phyloP scores from a whole-genome alignment of 768 basidiomycete species.

The Kwoniella shandongensis region DNA sequence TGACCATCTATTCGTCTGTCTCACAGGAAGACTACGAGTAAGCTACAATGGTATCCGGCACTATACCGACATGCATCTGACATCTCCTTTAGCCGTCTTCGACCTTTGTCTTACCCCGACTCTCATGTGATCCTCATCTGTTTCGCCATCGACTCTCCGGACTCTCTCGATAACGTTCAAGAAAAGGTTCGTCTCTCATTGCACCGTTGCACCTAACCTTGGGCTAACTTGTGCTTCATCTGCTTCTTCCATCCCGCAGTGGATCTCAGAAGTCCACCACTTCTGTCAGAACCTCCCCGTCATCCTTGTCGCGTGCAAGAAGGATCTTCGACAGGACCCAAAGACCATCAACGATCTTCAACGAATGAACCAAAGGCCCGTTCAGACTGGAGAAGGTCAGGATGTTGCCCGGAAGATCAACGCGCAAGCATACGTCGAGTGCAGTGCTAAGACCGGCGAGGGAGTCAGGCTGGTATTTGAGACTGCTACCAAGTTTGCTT shows the following conservation, averaged over 20 bases:
- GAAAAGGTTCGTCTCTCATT: constrained; percentile 74
- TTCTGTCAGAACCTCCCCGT: constrained; percentile 92
- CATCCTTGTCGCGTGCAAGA: constrained; percentile 98
- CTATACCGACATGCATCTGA: neutral
- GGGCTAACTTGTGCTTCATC: neutral
- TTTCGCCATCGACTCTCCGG: constrained; percentile 96
- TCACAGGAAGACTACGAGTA: constrained; percentile 79
- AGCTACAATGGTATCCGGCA: constrained; percentile 1
- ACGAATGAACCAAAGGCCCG: constrained; percentile 91
- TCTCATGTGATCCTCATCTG: constrained; percentile 99
- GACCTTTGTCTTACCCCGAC: constrained; percentile 96
- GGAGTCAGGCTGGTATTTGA: constrained; percentile 99
- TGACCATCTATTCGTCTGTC: constrained; percentile 5
- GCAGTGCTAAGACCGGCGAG: constrained; percentile 92
- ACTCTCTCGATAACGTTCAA: constrained; percentile 98
- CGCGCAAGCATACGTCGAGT: constrained; percentile 94
- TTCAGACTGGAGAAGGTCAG: constrained; percentile 71
- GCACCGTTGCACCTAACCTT: neutral
- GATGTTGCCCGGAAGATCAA: constrained; percentile 94
- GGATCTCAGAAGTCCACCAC: constrained; percentile 98
- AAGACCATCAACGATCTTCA: constrained; percentile 91
- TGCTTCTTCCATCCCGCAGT: constrained; percentile 58
- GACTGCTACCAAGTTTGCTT: constrained; percentile 88
- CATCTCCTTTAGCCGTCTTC: constrained; percentile 63
- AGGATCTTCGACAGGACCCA: constrained; percentile 90